Base-by-base conservation (phyloP, 495 filamentous ascomycete species). In the Penicillium maclennaniae region DNA sequence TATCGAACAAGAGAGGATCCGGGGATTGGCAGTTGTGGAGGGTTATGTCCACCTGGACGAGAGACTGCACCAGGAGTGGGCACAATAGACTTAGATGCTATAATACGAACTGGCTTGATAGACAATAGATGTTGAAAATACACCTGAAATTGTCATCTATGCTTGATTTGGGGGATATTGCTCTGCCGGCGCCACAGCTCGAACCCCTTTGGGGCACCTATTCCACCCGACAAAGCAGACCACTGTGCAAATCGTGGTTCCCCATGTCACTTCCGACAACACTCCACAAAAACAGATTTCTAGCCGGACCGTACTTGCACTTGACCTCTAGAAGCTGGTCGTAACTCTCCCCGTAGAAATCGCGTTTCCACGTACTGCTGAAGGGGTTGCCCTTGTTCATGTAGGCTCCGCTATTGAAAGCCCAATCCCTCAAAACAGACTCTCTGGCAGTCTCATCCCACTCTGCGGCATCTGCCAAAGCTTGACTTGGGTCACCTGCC, bases 1-100 rank as follows among this genome's bases (percentile, higher is more conserved):
- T 6, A 75, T 87, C 20, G 84, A 87, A 51, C 69, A 70, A 53
- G 79, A 86, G 65, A 68, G 84, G 20, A 53, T 66, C 51, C 70
- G 81, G 40, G 84, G 83, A 10, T 59, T 85, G 57, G 61, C 66
- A 44, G 69, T 84, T 7, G 78, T 83, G 9, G 67, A 79, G 51
- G 69, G 75, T 17, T 82, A 80, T 59, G 63, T 69, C 16, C 62
- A 62, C 40, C 63, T 87, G 41, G 79, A 83, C 54, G 66, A 62
- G n/a, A 73, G 69, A 54, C 49, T 79, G 41, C 56, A 68, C 46
- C 69, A 64, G 12, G 72, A 79, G 59, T 76, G 68, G 69, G 64
- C 68, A 46, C 46, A 46, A 52, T 53, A 31, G 48, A 43, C 2
- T 9, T 50, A 20, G 26, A 36, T 44, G 15, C 27, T 42, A 42